Base-by-base conservation (phyloP, 2,329 filamentous ascomycete genomes). In the Fonsecaea multimorphosa region DNA sequence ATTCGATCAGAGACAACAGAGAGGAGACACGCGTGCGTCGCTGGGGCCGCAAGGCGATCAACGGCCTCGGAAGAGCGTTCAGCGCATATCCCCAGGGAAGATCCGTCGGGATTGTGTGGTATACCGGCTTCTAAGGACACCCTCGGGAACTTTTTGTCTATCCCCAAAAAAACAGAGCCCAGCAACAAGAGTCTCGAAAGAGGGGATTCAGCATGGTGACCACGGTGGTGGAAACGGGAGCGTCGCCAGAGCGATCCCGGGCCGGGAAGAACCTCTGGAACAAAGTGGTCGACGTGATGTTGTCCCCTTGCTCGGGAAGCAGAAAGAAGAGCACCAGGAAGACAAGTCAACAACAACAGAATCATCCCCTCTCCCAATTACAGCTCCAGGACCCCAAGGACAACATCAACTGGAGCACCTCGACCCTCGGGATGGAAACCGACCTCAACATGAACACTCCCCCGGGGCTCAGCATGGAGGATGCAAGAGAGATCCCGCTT, bases 341-440 rank as follows among this genome's bases (percentile, higher is more conserved):
- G 38, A n/a, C n/a, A n/a, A n/a, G n/a, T n/a, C 11, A 44, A 19
- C 16, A 22, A 22, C 6, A 22, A 22, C 19, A 22, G n/a, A 49
- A 11, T 2, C 14, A 40, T 19, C 16, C 38, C 38, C 5, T 24
- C 44, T 24, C 44, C 11, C 44, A 22, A 19, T 24, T 49, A 11
- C 44, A 22, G 44, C 44, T 60, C 7, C 40, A 60, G 3, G 44
- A 60, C 1, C 52, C 36, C 11, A 60, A 60, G 11, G 44, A 60
- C 31, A 24, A 60, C 31, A 24, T 60, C 9, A 60, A 60, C 58
- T 60, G 58, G 58, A 60, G 58, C 24, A 52, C 58, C 44, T 60
- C 58, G 29, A 60, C 58, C 3, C 58, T 60, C 14, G 58, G 58
- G 7, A 36, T 60, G 14, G 58, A 60, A 29, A 52, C 58, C 22